phyloP scores from a whole-genome alignment of 2,329 filamentous ascomycete genomes.

The Fusarium sp. region DNA sequence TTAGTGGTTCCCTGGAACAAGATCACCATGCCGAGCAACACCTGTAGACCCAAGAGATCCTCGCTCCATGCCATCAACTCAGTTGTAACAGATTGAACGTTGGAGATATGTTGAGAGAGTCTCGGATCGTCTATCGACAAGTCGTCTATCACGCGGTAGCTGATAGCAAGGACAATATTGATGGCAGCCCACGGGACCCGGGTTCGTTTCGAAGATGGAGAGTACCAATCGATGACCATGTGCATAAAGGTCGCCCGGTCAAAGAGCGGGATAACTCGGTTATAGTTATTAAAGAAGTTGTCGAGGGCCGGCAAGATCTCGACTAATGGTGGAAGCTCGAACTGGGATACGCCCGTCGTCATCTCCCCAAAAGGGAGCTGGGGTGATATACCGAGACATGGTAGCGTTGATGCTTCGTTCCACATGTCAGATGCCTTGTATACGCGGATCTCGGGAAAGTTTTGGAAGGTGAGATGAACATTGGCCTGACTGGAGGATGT shows the following conservation, averaged over 20 bases:
- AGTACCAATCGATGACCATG: slow-evolving; percentile 45
- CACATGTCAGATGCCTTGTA: slow-evolving; percentile 12
- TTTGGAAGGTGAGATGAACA: slow-evolving; percentile 1
- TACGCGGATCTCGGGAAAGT: slow-evolving; percentile 5
- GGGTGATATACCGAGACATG: slow-evolving; percentile 12
- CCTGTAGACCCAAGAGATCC: slow-evolving; percentile 45
- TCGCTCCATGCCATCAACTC: slow-evolving; percentile 45
- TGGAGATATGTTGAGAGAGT: slow-evolving; percentile 41
- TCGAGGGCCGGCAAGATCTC: slow-evolving; percentile 3
- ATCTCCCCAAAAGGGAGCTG: not conserved
- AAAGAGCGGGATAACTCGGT: slow-evolving; percentile 43
- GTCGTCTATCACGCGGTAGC: slow-evolving; percentile 33
- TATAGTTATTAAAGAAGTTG: slow-evolving; percentile 10
- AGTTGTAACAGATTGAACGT: slow-evolving; percentile 45
- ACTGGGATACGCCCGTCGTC: not conserved
- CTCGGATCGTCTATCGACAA: slow-evolving; percentile 23
- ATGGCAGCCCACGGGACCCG: slow-evolving; percentile 44
- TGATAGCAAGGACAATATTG: slow-evolving; percentile 46
- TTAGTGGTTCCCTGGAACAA: slow-evolving; percentile 45
- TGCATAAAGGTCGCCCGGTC: slow-evolving; percentile 44
- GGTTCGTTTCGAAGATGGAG: slow-evolving; percentile 14
- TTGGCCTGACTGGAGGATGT: not conserved
- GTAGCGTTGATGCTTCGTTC: slow-evolving; percentile 5
- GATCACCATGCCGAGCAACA: slow-evolving; percentile 46
- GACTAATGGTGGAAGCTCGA: slow-evolving; percentile 8